Percentiles rank a stretch among this genome's conserved stretches.
Evolutionary conservation across 768 basidiomycete species (phyloP).

Genomic region (Cystobasidium ongulense): DNA sequence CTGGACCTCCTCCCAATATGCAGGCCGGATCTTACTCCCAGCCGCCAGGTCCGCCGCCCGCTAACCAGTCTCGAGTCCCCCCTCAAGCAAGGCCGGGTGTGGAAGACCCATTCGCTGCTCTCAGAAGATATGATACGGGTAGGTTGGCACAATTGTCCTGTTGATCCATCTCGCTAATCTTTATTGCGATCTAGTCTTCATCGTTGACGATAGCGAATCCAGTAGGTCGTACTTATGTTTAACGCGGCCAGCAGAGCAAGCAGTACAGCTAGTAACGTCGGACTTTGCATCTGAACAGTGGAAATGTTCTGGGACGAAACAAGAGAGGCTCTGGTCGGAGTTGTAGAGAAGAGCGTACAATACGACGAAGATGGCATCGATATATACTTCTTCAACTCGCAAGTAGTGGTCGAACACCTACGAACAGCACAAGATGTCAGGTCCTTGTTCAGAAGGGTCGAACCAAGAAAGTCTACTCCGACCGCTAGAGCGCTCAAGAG

Average conservation of each 20-base stretch:
- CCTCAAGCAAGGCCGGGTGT: constrained; percentile 4
- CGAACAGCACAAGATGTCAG: constrained; percentile 26
- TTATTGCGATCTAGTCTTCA: neutral
- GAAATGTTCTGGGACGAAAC: constrained; percentile 36
- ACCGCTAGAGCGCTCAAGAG: constrained; percentile 32
- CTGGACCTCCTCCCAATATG: constrained; percentile 14
- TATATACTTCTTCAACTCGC: constrained; percentile 37
- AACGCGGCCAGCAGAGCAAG: neutral
- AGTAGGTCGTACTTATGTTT: neutral
- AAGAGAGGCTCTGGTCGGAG: constrained; percentile 4
- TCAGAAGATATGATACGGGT: constrained; percentile 31
- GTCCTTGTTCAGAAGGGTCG: constrained; percentile 34
- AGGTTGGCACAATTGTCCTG: neutral
- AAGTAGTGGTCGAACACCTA: neutral
- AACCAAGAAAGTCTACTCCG: constrained; percentile 35
- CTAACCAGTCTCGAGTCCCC: neutral
- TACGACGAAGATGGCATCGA: neutral
- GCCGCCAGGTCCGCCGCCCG: constrained; percentile 22
- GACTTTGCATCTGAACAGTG: neutral
- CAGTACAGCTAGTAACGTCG: too few species aligned
- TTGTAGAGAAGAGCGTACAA: neutral
- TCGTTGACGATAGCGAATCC: constrained; percentile 34
- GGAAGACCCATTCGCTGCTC: constrained; percentile 33
- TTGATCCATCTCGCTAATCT: neutral
- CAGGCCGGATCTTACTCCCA: neutral